A percentile compares a stretch with the other conserved stretches of the same genome.
Conservation (phyloP, 2,329 filamentous ascomycete species). For the Neocatenulostroma microsporum region DNA sequence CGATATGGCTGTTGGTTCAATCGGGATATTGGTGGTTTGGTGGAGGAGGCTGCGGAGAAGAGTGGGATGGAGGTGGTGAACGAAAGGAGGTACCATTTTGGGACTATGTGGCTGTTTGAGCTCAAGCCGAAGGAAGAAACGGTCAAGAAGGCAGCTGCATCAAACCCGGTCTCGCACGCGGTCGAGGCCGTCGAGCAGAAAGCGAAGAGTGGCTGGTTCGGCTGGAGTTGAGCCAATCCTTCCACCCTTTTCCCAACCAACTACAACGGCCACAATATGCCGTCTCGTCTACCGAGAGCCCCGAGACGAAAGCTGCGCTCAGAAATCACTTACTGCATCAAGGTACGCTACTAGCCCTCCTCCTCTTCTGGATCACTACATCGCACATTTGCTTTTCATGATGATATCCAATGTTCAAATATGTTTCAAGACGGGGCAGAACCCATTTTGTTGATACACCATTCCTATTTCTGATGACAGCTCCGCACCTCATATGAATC, state of each 20-base stretch:
- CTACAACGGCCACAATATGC: too few species aligned
- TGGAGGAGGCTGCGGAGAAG: conserved; percentile 39
- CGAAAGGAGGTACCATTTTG: conserved; percentile 40
- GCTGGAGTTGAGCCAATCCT: conserved; percentile 8
- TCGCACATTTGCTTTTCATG: too few species aligned
- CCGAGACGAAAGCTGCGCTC: too few species aligned
- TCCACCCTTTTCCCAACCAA: too few species aligned
- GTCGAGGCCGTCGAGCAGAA: not conserved
- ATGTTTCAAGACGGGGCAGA: conserved; percentile 30
- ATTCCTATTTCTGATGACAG: too few species aligned
- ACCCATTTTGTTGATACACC: conserved; percentile 9
- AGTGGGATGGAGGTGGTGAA: conserved; percentile 41
- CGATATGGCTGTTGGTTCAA: conserved; percentile 48
- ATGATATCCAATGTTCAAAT: conserved; percentile 23
- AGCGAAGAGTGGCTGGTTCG: conserved; percentile 9
- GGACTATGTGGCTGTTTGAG: conserved; percentile 45
- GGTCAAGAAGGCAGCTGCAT: conserved; percentile 3
- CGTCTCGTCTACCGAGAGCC: too few species aligned
- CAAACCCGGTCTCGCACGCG: not conserved
- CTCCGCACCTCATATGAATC: too few species aligned
- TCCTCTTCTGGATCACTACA: too few species aligned
- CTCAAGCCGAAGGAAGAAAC: conserved; percentile 30
- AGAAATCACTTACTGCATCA: too few species aligned
- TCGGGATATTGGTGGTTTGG: conserved; percentile 43
- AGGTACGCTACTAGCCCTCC: too few species aligned